Conservation (phyloP, 441 rosid genomes). For the Eruca vesicaria region DNA sequence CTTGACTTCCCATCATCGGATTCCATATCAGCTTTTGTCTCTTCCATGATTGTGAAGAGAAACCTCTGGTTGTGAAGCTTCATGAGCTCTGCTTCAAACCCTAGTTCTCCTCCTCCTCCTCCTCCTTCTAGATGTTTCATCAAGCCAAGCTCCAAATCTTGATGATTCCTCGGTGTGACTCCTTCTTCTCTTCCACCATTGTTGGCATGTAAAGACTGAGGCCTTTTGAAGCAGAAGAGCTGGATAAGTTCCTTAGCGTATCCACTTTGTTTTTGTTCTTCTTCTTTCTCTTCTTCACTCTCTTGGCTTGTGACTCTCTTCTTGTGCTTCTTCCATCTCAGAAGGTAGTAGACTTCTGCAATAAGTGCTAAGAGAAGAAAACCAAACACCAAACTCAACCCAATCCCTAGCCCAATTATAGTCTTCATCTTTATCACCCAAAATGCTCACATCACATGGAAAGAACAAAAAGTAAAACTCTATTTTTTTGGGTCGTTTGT, state of each 20-base stretch:
- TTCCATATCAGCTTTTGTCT: conserved; percentile 89
- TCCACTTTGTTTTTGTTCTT: conserved; percentile 23
- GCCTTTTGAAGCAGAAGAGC: conserved; percentile 67
- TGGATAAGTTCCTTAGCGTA: conserved; percentile 61
- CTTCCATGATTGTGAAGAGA: conserved; percentile 92
- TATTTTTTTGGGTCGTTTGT: background rate
- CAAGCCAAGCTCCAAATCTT: conserved; percentile 61
- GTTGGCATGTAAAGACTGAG: conserved; percentile 39
- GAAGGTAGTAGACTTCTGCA: conserved; percentile 72
- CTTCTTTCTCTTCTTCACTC: conserved; percentile 42
- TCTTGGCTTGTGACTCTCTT: conserved; percentile 38
- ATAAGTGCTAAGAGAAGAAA: conserved; percentile 68
- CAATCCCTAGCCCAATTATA: conserved; percentile 63
- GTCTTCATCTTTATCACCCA: conserved; percentile 45
- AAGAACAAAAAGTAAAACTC: background rate
- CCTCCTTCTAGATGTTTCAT: conserved; percentile 51
- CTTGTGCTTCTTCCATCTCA: conserved; percentile 52
- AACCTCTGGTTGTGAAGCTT: conserved; percentile 92
- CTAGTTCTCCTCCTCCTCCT: conserved; percentile 47
- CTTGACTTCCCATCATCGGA: conserved; percentile 75
- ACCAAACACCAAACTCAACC: conserved; percentile 72
- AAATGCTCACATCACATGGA: conserved; percentile 49
- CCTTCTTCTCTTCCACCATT: conserved; percentile 17
- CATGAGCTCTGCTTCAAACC: conserved; percentile 78
- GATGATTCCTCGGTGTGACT: conserved; percentile 14